Percentiles rank a stretch among this genome's conserved stretches.
Evolutionary conservation across 331 rosid genomes (phyloP).

Genomic region (Telfairia occidentalis): DNA sequence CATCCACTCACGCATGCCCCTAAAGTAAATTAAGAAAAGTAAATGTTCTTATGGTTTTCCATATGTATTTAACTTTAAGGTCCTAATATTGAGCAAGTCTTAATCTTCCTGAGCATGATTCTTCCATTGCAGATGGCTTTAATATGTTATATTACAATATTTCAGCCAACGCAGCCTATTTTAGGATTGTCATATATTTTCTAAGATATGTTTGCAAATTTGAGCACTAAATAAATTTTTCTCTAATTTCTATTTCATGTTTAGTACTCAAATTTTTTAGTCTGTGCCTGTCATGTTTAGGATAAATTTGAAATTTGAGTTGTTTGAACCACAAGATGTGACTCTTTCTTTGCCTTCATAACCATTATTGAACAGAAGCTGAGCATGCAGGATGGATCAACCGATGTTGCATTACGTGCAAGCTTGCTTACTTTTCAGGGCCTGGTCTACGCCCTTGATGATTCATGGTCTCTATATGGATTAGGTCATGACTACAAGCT

Average conservation of each 20-base stretch:
- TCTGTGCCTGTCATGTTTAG: not conserved
- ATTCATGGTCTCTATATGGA: conserved; percentile 62
- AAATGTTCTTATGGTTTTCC: not conserved
- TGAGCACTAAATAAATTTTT: not conserved
- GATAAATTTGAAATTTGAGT: not conserved
- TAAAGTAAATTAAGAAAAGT: not conserved
- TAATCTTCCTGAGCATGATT: not conserved
- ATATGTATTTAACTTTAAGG: not conserved
- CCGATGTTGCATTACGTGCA: conserved; percentile 45
- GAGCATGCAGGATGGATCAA: conserved; percentile 27
- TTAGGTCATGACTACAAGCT: conserved; percentile 65
- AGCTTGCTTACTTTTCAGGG: conserved; percentile 71
- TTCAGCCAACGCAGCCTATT: not conserved
- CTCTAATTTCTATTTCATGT: not conserved
- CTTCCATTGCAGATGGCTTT: not conserved
- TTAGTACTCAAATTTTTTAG: not conserved
- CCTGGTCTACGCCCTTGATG: conserved; percentile 48
- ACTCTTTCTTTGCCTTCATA: conserved; percentile 17
- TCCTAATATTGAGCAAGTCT: not conserved
- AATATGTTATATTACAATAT: not conserved
- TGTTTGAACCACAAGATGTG: conserved; percentile 10
- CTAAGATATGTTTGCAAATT: not conserved
- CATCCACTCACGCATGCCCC: not conserved
- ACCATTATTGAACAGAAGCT: conserved; percentile 25
- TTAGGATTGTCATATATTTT: not conserved